Percentiles rank a stretch among this genome's conserved stretches.
Evolutionary conservation across 2,329 filamentous ascomycete genomes (phyloP).

Genomic region (Sclerotiophoma versabilis): DNA sequence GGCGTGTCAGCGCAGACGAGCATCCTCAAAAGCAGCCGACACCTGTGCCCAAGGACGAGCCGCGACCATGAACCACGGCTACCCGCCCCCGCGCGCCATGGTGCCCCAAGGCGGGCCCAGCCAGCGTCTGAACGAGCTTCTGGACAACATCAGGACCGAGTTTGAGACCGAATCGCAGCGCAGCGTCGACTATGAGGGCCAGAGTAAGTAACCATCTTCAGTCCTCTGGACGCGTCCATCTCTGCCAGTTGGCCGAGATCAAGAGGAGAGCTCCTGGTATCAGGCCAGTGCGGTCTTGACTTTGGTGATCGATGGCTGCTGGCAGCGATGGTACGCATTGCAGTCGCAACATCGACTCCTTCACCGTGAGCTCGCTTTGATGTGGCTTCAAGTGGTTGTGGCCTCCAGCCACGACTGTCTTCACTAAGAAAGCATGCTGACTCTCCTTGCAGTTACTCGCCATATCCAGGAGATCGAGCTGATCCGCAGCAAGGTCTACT

Average conservation of each 20-base stretch:
- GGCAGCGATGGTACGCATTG: not conserved
- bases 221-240: not conserved
- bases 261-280: no score
- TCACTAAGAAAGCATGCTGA: not conserved
- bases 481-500: slow-evolving; percentile 90
- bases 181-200: slow-evolving; percentile 88
- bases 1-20: slow-evolving; percentile 14
- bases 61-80: slow-evolving; percentile 66
- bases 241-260: not conserved
- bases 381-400: no score
- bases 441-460: slow-evolving; percentile 69
- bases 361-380: no score
- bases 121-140: slow-evolving; percentile 84
- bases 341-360: not conserved
- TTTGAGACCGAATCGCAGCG: slow-evolving; percentile 86
- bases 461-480: slow-evolving; percentile 96
- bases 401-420: no score
- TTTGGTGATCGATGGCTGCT: no score
- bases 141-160: slow-evolving; percentile 89
- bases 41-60: not conserved
- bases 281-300: no score
- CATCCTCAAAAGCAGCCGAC: slow-evolving; percentile 5
- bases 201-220: slow-evolving; percentile 73
- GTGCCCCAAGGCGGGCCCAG: slow-evolving; percentile 64
- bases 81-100: slow-evolving; percentile 85